Conservation (phyloP, 495 filamentous ascomycete species). For the Aspergillus heteromorphus region DNA sequence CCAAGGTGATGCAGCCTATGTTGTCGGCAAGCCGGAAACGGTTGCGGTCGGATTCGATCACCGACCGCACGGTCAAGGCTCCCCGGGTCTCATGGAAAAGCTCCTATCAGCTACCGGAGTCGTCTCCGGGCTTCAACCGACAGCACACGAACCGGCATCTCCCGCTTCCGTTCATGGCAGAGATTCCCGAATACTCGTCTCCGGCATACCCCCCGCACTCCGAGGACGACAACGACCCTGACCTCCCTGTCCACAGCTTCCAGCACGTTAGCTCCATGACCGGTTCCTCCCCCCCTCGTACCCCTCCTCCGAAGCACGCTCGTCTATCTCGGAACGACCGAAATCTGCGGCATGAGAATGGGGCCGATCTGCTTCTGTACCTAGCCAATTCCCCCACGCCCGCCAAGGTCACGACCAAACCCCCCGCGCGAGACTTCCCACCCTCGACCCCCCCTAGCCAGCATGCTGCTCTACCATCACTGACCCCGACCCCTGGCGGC, state of each 20-base stretch:
- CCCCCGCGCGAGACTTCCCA: slow-evolving; percentile 48
- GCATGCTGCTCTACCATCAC: slow-evolving; percentile 54
- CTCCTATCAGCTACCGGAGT: slow-evolving; percentile 68
- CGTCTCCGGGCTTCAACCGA: slow-evolving; percentile 60
- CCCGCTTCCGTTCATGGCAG: slow-evolving; percentile 65
- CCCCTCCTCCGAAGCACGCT: slow-evolving; percentile 65
- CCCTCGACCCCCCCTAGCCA: slow-evolving; percentile 86
- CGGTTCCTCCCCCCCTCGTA: slow-evolving; percentile 73
- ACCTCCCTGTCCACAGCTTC: slow-evolving; percentile 74
- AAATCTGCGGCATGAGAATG: slow-evolving; percentile 61
- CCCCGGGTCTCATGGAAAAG: slow-evolving; percentile 65
- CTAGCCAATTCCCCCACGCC: slow-evolving; percentile 90
- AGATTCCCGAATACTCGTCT: slow-evolving; percentile 55
- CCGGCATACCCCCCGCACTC: slow-evolving; percentile 58
- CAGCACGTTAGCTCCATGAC: slow-evolving; percentile 48
- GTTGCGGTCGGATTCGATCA: slow-evolving; percentile 60
- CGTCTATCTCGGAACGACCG: slow-evolving; percentile 43
- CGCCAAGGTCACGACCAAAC: slow-evolving; percentile 45
- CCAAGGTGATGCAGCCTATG: slow-evolving; percentile 42
- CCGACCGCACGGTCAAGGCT: slow-evolving; percentile 51
- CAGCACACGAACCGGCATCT: slow-evolving; percentile 38
- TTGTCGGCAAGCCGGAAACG: slow-evolving; percentile 56
- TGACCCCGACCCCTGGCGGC: slow-evolving; percentile 76
- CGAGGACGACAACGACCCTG: slow-evolving; percentile 71
- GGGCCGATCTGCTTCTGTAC: slow-evolving; percentile 85